Base-by-base conservation (phyloP, 306 rosid species). In the Cicer arietinum region DNA sequence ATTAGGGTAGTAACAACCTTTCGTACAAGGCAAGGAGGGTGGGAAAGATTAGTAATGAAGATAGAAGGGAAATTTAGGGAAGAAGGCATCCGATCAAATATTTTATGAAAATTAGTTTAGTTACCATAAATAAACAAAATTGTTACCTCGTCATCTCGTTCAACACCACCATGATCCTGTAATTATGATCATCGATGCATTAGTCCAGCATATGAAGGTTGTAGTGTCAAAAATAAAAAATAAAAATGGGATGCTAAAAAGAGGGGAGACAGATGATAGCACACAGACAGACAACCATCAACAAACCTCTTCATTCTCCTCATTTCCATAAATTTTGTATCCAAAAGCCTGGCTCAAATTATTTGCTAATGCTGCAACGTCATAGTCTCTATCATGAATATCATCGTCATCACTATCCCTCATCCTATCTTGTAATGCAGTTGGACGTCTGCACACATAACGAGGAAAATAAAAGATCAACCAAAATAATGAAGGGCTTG, bases 341-440 rank as follows among this genome's bases (percentile, higher is more conserved):
- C 94, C 85, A 70, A 89, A 92, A 45, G 96, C 89, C 85, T 90
- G 96, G 87, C 85, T 94, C 84, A 94, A 86, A 79, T 92, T 94
- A 84, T 94, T 94, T 47, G 96, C 93, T 65, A 92, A 62, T 77
- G 94, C 91, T 77, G 97, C 80, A 77, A 92, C 97, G 66, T 92
- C 99, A 84, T 90, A 94, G 75, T 94, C 97, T 83, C 96, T 89
- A 80, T 94, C 96, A 73, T 84, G 89, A 76, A 89, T 88, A 52
- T 91, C 97, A 76, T 94, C 98, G 0, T 94, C 97, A 60, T 94
- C 97, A 74, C 98, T 91, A 75, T 94, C 98, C 83, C 98, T 94
- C 62, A 88, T 87, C 84, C 96, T 90, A 80, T 94, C 98, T 64
- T 91, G 99, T 80, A 92, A 89, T 40, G 97, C 92, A 74, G 98